A percentile compares a stretch with the other conserved stretches of the same genome.
Conservation (phyloP, 176 grass and related monocot genomes). For the Panicum miliaceum region DNA sequence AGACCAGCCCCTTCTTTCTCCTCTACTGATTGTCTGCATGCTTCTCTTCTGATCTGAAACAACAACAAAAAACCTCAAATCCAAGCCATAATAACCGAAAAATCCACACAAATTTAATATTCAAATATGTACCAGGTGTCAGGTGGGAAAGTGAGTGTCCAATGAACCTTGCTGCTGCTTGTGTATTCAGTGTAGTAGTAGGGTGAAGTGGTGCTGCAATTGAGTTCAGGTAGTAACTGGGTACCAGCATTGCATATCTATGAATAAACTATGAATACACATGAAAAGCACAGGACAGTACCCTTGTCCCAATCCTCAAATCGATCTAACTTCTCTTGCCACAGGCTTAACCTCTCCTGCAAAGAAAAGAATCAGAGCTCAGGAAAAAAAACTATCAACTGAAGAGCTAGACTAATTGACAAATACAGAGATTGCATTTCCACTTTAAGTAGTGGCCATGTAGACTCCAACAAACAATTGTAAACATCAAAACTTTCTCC, state of each 20-base stretch:
- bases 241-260: not conserved
- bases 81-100: conserved; percentile 13
- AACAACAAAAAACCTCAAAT: conserved; percentile 37
- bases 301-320: conserved; percentile 81
- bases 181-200: conserved; percentile 72
- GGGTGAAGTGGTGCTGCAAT: conserved; percentile 79
- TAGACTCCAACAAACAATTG: not conserved
- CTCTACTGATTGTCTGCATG: conserved; percentile 79
- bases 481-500: conserved; percentile 24
- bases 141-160: conserved; percentile 75
- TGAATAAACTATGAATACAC: conserved; percentile 15
- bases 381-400: not conserved
- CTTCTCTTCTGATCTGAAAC: conserved; percentile 82
- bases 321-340: conserved; percentile 76
- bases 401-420: not conserved
- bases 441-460: not conserved
- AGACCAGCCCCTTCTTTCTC: conserved; percentile 53
- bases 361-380: conserved; percentile 30
- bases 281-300: conserved; percentile 40
- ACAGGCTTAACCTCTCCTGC: conserved; percentile 88
- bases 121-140: conserved; percentile 57
- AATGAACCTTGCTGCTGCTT: conserved; percentile 88
- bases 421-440: not conserved
- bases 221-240: conserved; percentile 22
- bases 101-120: conserved; percentile 14